A percentile compares a stretch with the other conserved stretches of the same genome.
These are phyloP conservation scores for Diplodia sapinea DNA, from an alignment of 2,329 filamentous ascomycete species.

Conservation along the genomic window DNA sequence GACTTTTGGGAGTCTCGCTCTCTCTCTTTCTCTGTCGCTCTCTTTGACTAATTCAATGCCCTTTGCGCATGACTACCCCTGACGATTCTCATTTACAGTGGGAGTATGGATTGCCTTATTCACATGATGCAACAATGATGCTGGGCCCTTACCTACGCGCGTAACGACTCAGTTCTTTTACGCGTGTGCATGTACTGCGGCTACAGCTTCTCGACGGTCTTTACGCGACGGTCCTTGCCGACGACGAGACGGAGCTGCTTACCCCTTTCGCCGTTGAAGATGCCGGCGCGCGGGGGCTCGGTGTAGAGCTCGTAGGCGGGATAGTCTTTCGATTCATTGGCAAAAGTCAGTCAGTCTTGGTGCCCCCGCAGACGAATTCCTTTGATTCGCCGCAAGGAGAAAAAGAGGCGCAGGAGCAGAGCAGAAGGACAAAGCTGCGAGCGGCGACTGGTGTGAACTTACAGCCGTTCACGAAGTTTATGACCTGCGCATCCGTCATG, in stretches of 20 bases:
- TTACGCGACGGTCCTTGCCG: constrained; percentile 43
- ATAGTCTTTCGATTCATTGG: constrained; percentile 39
- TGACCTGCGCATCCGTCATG: constrained; percentile 83
- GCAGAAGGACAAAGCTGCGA: too few relatives aligned
- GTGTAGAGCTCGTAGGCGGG: constrained; percentile 64
- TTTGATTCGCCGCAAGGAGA: neutral
- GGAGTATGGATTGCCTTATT: constrained; percentile 4
- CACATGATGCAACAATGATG: neutral
- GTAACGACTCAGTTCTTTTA: neutral
- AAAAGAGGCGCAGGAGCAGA: neutral
- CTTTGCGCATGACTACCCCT: neutral
- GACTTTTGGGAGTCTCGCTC: neutral
- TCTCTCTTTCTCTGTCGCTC: neutral
- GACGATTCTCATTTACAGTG: neutral
- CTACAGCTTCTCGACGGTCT: constrained; percentile 30
- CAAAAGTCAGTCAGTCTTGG: neutral
- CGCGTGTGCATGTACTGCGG: neutral
- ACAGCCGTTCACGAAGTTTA: constrained; percentile 71
- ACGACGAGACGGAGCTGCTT: constrained; percentile 59
- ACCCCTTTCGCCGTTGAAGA: constrained; percentile 52
- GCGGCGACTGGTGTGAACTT: constrained; percentile 2
- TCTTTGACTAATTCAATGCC: neutral
- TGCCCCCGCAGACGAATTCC: neutral
- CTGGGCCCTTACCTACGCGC: neutral
- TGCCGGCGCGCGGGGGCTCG: constrained; percentile 55